Evolutionary conservation across 305 asterid species (phyloP).

Genomic region (Solanum hybrid): DNA sequence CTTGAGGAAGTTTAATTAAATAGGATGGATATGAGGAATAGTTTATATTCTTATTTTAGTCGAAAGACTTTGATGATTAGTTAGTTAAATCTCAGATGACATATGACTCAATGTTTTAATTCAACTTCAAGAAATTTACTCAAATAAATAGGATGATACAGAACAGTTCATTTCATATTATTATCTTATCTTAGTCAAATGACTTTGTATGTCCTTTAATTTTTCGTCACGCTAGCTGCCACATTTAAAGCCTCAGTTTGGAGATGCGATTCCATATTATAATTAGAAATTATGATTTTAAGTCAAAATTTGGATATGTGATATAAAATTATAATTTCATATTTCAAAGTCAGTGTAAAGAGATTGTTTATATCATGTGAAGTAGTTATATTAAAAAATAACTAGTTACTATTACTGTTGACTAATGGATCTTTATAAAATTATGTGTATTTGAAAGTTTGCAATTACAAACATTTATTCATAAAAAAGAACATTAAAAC

Average conservation of each 20-base stretch:
- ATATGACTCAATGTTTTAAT: neutral
- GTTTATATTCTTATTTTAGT: neutral
- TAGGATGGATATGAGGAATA: neutral
- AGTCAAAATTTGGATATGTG: neutral
- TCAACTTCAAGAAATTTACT: neutral
- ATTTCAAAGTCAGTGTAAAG: neutral
- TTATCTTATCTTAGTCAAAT: neutral
- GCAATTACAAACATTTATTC: no score
- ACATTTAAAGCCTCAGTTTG: neutral
- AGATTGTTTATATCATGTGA: neutral
- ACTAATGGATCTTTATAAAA: neutral
- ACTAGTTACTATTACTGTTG: neutral
- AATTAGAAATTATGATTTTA: neutral
- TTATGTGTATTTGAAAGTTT: neutral
- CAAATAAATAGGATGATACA: neutral
- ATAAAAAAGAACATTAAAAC: no score
- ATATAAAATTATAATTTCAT: neutral
- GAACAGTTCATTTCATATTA: neutral
- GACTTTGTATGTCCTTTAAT: neutral
- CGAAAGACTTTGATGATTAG: neutral
- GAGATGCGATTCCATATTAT: neutral
- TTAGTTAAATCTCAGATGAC: neutral
- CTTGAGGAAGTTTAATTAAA: neutral
- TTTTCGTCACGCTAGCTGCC: neutral
- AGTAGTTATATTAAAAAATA: neutral